Evolutionary conservation across 73 alveolate genomes (phyloP).

Genomic region (Paramecium caudatum): DNA sequence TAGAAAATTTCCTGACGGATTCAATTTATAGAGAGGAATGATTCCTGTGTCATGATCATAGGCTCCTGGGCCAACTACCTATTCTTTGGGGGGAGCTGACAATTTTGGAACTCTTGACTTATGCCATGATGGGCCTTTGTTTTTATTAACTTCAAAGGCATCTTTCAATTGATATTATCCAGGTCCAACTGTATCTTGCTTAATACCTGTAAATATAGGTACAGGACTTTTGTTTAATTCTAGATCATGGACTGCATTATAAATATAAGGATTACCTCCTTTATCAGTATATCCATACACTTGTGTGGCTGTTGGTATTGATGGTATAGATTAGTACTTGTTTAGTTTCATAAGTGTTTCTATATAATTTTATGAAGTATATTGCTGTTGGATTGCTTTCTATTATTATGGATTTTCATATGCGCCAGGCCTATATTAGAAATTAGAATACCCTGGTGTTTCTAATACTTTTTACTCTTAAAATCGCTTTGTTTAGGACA

Average conservation of each 20-base stretch:
- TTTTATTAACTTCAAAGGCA: slow-evolving; percentile 48
- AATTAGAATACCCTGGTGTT: slow-evolving; percentile 36
- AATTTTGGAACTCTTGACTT: slow-evolving; percentile 62
- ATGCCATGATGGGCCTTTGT: slow-evolving; percentile 68
- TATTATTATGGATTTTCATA: background rate
- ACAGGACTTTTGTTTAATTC: slow-evolving; percentile 47
- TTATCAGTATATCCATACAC: slow-evolving; percentile 62
- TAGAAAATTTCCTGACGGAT: slow-evolving; percentile 71
- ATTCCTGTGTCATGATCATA: slow-evolving; percentile 58
- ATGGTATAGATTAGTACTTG: slow-evolving; percentile 52
- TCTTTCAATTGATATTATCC: slow-evolving; percentile 60
- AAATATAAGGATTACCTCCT: slow-evolving; percentile 2
- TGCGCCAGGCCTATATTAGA: slow-evolving; percentile 52
- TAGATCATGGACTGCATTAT: background rate
- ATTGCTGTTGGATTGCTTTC: slow-evolving; percentile 33
- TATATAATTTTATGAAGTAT: slow-evolving; percentile 29
- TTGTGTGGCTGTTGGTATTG: slow-evolving; percentile 2
- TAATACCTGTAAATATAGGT: slow-evolving; percentile 23
- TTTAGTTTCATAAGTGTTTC: slow-evolving; percentile 38
- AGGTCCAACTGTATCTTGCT: slow-evolving; percentile 56
- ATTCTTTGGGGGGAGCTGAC: slow-evolving; percentile 45
- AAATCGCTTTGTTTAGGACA: slow-evolving; percentile 40
- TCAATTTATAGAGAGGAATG: slow-evolving; percentile 43
- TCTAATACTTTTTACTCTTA: background rate
- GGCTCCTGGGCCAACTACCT: slow-evolving; percentile 75